These are phyloP conservation scores for Nicotiana undulata DNA, from an alignment of 257 asterid genomes.

Conservation along the genomic window DNA sequence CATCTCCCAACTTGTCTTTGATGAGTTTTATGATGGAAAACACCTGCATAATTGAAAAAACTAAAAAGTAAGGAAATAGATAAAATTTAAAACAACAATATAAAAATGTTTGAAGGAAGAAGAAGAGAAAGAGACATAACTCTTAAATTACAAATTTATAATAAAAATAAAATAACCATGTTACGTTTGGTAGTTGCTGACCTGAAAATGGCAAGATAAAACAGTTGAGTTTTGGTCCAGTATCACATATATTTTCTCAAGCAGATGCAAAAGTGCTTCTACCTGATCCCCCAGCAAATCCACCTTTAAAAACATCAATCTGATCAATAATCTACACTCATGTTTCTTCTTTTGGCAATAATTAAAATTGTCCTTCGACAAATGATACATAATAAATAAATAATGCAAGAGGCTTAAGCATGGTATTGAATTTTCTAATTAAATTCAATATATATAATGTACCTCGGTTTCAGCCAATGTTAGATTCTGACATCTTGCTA, in stretches of 20 bases:
- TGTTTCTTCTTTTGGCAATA: not conserved
- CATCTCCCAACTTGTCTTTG: constrained; percentile 35
- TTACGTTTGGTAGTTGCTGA: constrained; percentile 8
- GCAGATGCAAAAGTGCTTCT: constrained; percentile 43
- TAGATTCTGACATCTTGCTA: constrained; percentile 54
- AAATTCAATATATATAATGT: not conserved
- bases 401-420: not conserved
- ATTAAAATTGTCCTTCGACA: not conserved
- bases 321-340: not conserved
- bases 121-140: not conserved
- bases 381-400: no score
- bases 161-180: not conserved
- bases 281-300: constrained; percentile 83
- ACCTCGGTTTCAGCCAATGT: constrained; percentile 79
- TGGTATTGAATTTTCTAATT: not conserved
- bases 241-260: constrained; percentile 40
- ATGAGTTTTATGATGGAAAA: constrained; percentile 46
- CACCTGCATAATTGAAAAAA: constrained; percentile 35
- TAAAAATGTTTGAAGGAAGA: not conserved
- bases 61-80: not conserved
- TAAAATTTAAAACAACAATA: not conserved
- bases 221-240: constrained; percentile 36
- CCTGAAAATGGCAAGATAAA: constrained; percentile 43
- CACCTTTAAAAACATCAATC: constrained; percentile 33
- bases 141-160: not conserved